Conservation (phyloP, 2,329 filamentous ascomycete species). For the Epichloe aotearoae region DNA sequence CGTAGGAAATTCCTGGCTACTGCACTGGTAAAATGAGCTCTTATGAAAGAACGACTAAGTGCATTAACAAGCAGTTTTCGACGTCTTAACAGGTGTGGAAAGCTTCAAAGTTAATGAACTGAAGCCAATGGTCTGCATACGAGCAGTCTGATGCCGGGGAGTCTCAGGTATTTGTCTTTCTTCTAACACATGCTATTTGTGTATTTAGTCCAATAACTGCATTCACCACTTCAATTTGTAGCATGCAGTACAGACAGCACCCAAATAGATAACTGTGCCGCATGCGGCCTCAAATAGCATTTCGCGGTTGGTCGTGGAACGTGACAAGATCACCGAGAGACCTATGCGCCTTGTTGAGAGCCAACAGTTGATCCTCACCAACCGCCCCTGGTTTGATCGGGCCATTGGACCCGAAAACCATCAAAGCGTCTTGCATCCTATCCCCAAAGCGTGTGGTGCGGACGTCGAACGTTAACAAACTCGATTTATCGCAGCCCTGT, state of each 20-base stretch:
- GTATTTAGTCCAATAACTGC: neutral
- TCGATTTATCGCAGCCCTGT: neutral
- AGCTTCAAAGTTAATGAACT: neutral
- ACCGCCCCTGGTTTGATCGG: constrained; percentile 6
- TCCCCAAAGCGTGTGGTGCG: constrained; percentile 1
- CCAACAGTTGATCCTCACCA: constrained; percentile 8
- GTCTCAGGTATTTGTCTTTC: neutral
- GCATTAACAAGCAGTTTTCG: neutral
- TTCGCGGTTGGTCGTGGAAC: constrained; percentile 5
- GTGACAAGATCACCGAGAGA: constrained; percentile 7
- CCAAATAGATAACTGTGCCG: constrained; percentile 5
- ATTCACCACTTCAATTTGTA: neutral
- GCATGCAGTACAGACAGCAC: neutral
- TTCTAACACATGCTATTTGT: constrained; percentile 5
- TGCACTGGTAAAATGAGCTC: neutral
- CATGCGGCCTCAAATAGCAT: constrained; percentile 10
- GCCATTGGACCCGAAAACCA: constrained; percentile 3
- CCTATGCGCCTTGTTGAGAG: constrained; percentile 3
- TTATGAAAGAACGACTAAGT: neutral
- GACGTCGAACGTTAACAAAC: constrained; percentile 1
- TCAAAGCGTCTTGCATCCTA: constrained; percentile 4
- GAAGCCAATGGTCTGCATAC: neutral
- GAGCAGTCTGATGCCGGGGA: neutral
- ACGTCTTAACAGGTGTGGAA: neutral
- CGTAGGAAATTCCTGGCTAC: neutral